A percentile compares a stretch with the other conserved stretches of the same genome.
Evolutionary conservation across 768 basidiomycete genomes (phyloP).

Genomic region (Pulveroboletus sp.): DNA sequence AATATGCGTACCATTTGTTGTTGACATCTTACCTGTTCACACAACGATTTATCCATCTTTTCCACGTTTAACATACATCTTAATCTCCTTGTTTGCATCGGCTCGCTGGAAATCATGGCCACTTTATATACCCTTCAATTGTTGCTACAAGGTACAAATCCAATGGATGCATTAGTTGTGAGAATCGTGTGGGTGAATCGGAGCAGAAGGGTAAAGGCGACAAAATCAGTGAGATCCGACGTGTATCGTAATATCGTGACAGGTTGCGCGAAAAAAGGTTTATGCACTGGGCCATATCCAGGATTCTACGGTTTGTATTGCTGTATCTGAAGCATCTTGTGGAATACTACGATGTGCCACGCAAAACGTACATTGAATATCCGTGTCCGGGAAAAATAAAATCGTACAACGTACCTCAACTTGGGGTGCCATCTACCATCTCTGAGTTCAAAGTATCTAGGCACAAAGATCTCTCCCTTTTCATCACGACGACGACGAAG

Average conservation of each 20-base stretch:
- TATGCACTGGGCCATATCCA: constrained; percentile 67
- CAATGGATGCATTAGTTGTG: constrained; percentile 36
- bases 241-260: constrained; percentile 12
- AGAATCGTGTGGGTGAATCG: constrained; percentile 19
- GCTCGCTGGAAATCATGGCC: constrained; percentile 21
- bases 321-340: constrained; percentile 57
- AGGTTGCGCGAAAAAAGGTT: neutral
- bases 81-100: constrained; percentile 15
- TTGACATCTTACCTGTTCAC: constrained; percentile 2
- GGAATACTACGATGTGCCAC: constrained; percentile 52
- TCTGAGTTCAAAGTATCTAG: constrained; percentile 76
- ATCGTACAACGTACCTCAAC: constrained; percentile 51
- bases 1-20: constrained; percentile 17
- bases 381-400: neutral
- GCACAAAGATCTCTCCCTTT: constrained; percentile 61
- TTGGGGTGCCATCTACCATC: constrained; percentile 85
- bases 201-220: constrained; percentile 5
- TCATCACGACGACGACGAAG: constrained; percentile 71
- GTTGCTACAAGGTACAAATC: constrained; percentile 39
- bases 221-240: constrained; percentile 14
- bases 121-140: constrained; percentile 36
- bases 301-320: constrained; percentile 61
- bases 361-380: too few relatives aligned
- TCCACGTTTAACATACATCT: constrained; percentile 1
- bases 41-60: constrained; percentile 2